phyloP scores from a whole-genome alignment of 2,329 filamentous ascomycete genomes.

The Penicillium italicum region DNA sequence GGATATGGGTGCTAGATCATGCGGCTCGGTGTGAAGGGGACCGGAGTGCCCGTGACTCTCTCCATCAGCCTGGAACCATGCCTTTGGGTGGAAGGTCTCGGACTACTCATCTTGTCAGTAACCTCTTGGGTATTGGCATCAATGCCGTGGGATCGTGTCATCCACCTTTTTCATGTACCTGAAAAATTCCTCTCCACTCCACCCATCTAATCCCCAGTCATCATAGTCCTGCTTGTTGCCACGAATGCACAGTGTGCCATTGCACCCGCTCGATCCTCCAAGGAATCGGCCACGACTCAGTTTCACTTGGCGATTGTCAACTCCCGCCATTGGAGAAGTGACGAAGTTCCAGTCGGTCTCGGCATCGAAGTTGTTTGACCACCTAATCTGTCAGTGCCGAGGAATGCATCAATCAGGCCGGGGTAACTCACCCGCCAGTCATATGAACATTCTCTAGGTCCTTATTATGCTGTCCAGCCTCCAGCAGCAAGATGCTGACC shows the following conservation, averaged over 20 bases:
- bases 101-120: conserved; percentile 30
- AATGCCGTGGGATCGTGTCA: background rate
- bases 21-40: conserved; percentile 54
- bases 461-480: conserved; percentile 47
- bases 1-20: conserved; percentile 58
- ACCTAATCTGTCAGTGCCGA: conserved; percentile 24
- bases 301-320: conserved; percentile 42
- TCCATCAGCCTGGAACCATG: conserved; percentile 53
- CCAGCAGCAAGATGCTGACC: conserved; percentile 44
- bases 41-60: conserved; percentile 52
- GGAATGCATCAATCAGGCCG: background rate
- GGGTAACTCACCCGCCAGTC: conserved; percentile 37
- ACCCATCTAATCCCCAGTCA: conserved; percentile 54
- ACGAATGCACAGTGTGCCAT: conserved; percentile 45
- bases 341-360: conserved; percentile 48
- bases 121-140: background rate
- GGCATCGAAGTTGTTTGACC: conserved; percentile 43
- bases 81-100: conserved; percentile 57
- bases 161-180: conserved; percentile 53
- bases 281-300: conserved; percentile 45
- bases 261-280: conserved; percentile 43
- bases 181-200: conserved; percentile 58
- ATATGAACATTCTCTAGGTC: conserved; percentile 48
- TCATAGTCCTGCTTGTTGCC: conserved; percentile 49
- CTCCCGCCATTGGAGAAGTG: conserved; percentile 38